Conservation (phyloP, 2,329 filamentous ascomycete genomes). For the Plectosphaerella cucumerina region DNA sequence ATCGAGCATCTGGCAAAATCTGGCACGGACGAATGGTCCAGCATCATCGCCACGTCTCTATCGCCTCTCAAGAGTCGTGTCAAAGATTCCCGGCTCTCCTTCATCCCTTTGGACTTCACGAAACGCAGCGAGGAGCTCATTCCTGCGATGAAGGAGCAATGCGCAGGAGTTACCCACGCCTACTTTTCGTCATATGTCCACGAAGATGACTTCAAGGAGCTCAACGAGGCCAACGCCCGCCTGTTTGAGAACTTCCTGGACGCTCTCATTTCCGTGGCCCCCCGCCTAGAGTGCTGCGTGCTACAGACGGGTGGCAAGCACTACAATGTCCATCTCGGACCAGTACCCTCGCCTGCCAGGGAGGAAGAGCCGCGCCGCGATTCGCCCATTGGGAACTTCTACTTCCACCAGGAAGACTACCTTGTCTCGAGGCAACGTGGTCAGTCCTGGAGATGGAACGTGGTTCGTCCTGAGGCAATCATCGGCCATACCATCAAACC, state of each 20-base stretch:
- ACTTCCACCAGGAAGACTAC: conserved; percentile 6
- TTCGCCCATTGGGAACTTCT: conserved; percentile 4
- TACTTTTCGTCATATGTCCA: conserved; percentile 1
- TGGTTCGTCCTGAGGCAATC: neutral
- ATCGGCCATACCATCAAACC: neutral
- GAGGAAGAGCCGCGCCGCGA: conserved; percentile 7
- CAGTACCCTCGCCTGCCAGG: neutral
- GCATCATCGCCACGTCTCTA: neutral
- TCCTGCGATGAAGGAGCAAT: neutral
- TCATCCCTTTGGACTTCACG: conserved; percentile 2
- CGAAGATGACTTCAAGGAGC: neutral
- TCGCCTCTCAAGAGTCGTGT: neutral
- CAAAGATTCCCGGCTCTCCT: neutral
- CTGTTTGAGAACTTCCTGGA: conserved; percentile 5
- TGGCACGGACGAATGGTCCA: neutral
- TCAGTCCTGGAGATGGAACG: neutral
- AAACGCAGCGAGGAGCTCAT: neutral
- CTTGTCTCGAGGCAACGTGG: neutral
- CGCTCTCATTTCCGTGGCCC: neutral
- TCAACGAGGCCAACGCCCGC: neutral
- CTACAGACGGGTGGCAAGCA: conserved; percentile 10
- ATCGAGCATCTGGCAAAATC: conserved; percentile 21
- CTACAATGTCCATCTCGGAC: conserved; percentile 5
- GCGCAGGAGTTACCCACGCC: neutral
- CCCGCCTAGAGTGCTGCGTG: conserved; percentile 1